Base-by-base conservation (phyloP, 495 filamentous ascomycete species). In the Darksidea phi region DNA sequence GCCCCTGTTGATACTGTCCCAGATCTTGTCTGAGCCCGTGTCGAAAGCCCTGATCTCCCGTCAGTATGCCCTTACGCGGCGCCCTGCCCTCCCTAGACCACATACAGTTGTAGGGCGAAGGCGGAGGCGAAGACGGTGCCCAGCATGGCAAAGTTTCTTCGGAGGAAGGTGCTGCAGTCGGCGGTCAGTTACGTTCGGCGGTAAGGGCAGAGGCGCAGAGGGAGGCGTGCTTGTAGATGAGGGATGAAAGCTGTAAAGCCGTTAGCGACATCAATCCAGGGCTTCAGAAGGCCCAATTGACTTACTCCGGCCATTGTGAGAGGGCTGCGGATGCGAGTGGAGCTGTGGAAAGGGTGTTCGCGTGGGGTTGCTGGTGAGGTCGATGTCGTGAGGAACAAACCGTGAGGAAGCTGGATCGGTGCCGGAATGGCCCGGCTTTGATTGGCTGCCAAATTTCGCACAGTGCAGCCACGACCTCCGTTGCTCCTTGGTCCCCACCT, bases 21-120 rank as follows among this genome's bases (percentile, higher is more conserved):
- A 99, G 72, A 96, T 59, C 72, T 78, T 86, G 77, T 94, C 87
- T 71, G 90, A 85, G 47, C 74, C 72, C 41, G 80, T 82, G 72
- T 97, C 86, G 74, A 87, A 97, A 66, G 77, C 79, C 71, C 95
- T 98, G 67, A 45, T 32, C 4, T 43, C 1, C 26, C 36, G 20
- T 67, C 50, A 59, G 59, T 25, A 42, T 64, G 26, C 48, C 10
- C 32, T 20, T 55, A 48, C 59, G 46, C 32, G 28, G 18, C 41
- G n/a, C 53, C 57, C 52, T 23, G 18, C 25, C 20, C 1, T 4
- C 24, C 49, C 11, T 34, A 17, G 26, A 12, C 42, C 15, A 57
- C 89, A 57, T 81, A 99, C 95, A 97, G 82, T 79, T 97, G 89
- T 71, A 95, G 93, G 52, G 82, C 89, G 74, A 99, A 99, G 58